Percentiles rank a stretch among this genome's conserved stretches.
Conservation (phyloP, 306 rosid species). For the Clitoria ternatea region DNA sequence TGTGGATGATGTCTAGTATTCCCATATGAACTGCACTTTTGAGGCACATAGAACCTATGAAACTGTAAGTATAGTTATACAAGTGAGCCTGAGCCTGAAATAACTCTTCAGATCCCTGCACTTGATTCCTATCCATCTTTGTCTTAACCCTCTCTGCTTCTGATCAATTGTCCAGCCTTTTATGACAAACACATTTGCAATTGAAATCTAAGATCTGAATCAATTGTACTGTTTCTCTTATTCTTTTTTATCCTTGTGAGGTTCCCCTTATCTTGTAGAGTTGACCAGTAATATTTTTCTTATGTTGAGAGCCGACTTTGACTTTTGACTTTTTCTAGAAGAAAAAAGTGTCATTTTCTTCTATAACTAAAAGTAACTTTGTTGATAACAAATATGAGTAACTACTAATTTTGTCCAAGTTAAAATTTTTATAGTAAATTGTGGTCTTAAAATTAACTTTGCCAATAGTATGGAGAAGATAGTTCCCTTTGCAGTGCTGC, state of each 20-base stretch:
- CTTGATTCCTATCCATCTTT: slow-evolving; percentile 8
- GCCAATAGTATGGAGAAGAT: no score
- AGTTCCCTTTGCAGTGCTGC: no score
- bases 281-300: neutral
- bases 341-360: neutral
- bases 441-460: neutral
- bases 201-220: neutral
- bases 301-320: neutral
- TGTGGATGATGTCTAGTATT: slow-evolving; percentile 24
- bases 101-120: slow-evolving; percentile 1
- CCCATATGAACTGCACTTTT: slow-evolving; percentile 19
- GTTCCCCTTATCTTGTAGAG: neutral
- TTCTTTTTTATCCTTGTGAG: neutral
- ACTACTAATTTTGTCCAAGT: neutral
- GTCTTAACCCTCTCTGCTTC: no score
- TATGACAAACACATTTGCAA: no score
- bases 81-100: slow-evolving; percentile 18
- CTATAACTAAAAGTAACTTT: neutral
- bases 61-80: neutral
- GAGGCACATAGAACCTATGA: slow-evolving; percentile 17
- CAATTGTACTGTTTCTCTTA: neutral
- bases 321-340: neutral
- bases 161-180: neutral
- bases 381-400: neutral
- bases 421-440: neutral